Conservation (phyloP, 176 grass and related monocot genomes). For the Avena atlantica region DNA sequence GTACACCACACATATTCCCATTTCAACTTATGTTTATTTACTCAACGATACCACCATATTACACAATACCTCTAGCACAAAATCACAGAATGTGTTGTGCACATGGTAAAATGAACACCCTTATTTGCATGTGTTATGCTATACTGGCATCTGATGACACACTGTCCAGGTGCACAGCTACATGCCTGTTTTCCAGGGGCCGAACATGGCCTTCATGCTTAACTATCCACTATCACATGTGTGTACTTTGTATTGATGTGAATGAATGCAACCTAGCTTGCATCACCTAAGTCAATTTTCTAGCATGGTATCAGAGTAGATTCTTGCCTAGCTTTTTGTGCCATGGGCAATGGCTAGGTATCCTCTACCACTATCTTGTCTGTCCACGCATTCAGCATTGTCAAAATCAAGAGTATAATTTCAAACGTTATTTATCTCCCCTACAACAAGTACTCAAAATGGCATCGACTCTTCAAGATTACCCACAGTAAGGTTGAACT, state of each 20-base stretch:
- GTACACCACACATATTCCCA: background rate
- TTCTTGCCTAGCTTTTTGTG: background rate
- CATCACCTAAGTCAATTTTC: background rate
- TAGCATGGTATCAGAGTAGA: background rate
- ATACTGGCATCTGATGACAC: background rate
- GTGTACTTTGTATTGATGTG: background rate
- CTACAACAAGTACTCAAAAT: background rate
- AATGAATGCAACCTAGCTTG: background rate
- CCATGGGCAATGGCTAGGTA: background rate
- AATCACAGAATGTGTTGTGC: background rate
- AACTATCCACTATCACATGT: background rate
- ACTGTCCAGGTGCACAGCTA: background rate
- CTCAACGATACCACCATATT: background rate
- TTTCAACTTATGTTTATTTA: background rate
- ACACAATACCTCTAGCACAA: background rate
- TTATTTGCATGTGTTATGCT: background rate
- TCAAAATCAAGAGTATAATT: background rate
- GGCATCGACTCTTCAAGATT: background rate
- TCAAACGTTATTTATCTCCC: background rate
- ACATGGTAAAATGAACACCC: background rate
- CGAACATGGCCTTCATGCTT: background rate
- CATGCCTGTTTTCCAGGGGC: background rate
- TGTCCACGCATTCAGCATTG: background rate
- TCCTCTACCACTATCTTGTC: background rate
- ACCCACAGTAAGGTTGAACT: background rate